phyloP scores from a whole-genome alignment of 768 basidiomycete genomes.

The Lanmaoa pseudosensibilis region DNA sequence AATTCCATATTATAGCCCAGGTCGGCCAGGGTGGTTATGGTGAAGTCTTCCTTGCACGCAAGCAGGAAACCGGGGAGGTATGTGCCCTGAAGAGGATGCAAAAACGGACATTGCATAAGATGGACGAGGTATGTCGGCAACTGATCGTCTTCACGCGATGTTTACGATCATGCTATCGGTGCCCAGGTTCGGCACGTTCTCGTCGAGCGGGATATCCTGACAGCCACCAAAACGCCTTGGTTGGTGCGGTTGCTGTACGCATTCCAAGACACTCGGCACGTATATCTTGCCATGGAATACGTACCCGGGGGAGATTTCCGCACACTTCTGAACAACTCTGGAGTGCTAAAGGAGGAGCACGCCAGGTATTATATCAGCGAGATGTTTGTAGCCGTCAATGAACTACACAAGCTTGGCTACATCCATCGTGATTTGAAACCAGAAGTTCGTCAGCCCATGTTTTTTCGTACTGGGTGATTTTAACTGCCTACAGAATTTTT shows the following conservation, averaged over 20 bases:
- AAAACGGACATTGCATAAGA: slow-evolving; percentile 92
- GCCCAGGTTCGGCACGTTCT: slow-evolving; percentile 91
- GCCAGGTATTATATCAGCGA: slow-evolving; percentile 96
- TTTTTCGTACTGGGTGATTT: background rate
- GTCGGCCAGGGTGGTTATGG: slow-evolving; percentile 99
- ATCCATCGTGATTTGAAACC: slow-evolving; percentile 98
- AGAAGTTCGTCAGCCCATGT: slow-evolving; percentile 57
- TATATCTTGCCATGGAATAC: slow-evolving; percentile 99
- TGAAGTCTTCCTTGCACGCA: slow-evolving; percentile 93
- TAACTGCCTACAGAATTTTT: slow-evolving; percentile 70
- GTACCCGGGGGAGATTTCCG: slow-evolving; percentile 98
- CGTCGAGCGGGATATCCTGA: slow-evolving; percentile 96
- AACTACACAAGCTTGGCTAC: slow-evolving; percentile 96
- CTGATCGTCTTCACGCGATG: background rate
- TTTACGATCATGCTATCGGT: background rate
- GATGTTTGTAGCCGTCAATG: slow-evolving; percentile 94
- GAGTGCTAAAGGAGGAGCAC: slow-evolving; percentile 95
- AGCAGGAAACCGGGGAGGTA: slow-evolving; percentile 93
- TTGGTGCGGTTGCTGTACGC: slow-evolving; percentile 92
- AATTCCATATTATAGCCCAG: slow-evolving; percentile 98
- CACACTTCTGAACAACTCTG: slow-evolving; percentile 95
- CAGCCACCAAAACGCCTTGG: slow-evolving; percentile 97
- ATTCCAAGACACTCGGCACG: slow-evolving; percentile 88
- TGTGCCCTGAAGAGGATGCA: slow-evolving; percentile 98
- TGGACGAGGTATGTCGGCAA: slow-evolving; percentile 78